phyloP scores from a whole-genome alignment of 768 basidiomycete genomes.

The Suillus subluteus region DNA sequence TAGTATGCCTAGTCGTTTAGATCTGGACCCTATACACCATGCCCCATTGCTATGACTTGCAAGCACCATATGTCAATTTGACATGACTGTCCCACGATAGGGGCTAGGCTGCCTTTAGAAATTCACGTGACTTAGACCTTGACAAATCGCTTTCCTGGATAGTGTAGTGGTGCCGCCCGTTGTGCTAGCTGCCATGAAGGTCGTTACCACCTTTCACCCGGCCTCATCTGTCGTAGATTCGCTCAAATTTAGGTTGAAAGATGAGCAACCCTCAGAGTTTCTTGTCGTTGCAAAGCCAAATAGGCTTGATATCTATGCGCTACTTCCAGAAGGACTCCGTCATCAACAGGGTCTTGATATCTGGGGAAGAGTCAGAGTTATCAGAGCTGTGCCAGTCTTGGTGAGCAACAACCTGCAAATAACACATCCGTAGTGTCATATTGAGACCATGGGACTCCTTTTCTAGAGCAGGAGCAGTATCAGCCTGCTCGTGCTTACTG shows the following conservation, averaged over 20 bases:
- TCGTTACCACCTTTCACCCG: slow-evolving; percentile 77
- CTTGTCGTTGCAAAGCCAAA: slow-evolving; percentile 72
- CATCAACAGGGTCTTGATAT: slow-evolving; percentile 64
- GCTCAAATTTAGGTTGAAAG: slow-evolving; percentile 64
- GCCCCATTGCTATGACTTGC: not conserved
- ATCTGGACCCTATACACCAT: not conserved
- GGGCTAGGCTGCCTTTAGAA: not conserved
- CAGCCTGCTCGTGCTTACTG: slow-evolving; percentile 66
- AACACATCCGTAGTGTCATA: not conserved
- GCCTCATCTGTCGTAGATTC: slow-evolving; percentile 75
- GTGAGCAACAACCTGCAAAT: slow-evolving; percentile 40
- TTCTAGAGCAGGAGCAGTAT: slow-evolving; percentile 36
- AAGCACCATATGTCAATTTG: not conserved
- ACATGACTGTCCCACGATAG: not conserved
- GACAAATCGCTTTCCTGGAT: not conserved
- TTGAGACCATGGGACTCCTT: not conserved
- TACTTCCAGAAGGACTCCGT: slow-evolving; percentile 61
- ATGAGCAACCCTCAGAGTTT: slow-evolving; percentile 54
- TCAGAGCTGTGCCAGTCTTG: slow-evolving; percentile 57
- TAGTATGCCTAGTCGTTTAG: not conserved
- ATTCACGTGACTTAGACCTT: not conserved
- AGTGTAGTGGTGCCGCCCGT: not conserved
- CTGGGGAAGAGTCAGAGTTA: slow-evolving; percentile 66
- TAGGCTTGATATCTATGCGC: slow-evolving; percentile 68
- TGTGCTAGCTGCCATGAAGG: slow-evolving; percentile 40